phyloP scores from a whole-genome alignment of 2,329 filamentous ascomycete species.

The Talaromyces marneffei region DNA sequence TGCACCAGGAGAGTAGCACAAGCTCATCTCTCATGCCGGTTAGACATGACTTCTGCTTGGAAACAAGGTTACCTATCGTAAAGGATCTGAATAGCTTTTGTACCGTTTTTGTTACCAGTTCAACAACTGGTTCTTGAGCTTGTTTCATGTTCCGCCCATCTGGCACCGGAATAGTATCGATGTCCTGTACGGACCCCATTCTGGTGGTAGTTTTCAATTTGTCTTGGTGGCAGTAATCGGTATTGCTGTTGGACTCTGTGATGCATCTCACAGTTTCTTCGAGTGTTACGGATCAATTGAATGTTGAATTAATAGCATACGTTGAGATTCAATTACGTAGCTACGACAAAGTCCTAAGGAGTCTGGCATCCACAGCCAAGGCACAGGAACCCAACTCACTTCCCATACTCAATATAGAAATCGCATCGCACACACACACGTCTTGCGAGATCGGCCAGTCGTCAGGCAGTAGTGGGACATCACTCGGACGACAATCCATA shows the following conservation, averaged over 20 bases:
- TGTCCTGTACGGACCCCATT: constrained; percentile 8
- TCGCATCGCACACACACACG: not conserved
- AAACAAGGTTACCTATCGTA: constrained; percentile 18
- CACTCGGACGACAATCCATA: not conserved
- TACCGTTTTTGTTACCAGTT: not conserved
- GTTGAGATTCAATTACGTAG: not conserved
- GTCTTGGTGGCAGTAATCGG: not conserved
- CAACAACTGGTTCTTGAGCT: not conserved
- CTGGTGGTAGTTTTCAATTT: not conserved
- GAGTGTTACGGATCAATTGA: not conserved
- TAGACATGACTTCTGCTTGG: constrained; percentile 20
- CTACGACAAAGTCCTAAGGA: not conserved
- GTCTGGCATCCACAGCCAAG: not conserved
- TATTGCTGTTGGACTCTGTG: not conserved
- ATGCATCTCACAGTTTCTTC: not conserved
- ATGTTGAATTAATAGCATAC: not conserved
- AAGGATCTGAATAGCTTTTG: not conserved
- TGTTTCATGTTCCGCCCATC: not conserved
- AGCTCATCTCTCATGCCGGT: constrained; percentile 39
- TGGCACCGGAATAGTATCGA: not conserved
- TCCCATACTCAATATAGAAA: not conserved
- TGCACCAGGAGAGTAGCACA: constrained; percentile 42
- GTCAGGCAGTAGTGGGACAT: not conserved
- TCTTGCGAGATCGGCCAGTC: not conserved
- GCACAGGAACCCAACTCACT: not conserved